Base-by-base conservation (phyloP, 345 rosid genomes). In the Acer saccharum region DNA sequence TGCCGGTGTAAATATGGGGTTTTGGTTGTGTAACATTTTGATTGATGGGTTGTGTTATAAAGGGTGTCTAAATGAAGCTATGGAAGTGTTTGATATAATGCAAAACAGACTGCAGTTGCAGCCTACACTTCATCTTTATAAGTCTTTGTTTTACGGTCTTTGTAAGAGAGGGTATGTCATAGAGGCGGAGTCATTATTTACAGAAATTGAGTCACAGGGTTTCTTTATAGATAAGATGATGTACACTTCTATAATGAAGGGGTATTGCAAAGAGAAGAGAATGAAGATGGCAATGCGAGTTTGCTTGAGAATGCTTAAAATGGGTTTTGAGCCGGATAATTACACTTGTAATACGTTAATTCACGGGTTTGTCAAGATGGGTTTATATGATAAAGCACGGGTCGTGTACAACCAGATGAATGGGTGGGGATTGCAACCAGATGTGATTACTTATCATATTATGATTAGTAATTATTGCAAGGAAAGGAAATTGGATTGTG, bases 201-300 rank as follows among this genome's bases (percentile, higher is more conserved):
- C 81, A 76, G 88, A 91, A 77, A 88, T 89, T 72, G 95, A 89
- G 82, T 76, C 82, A 14, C 84, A 65, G 1, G 90, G 92, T 46
- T 85, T 86, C 78, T 87, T 76, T 83, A 84, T 87, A 16, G 90
- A 91, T 72, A 86, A 72, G 79, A 76, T 72, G 27, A 91, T 90
- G 94, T 86, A 88, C 76, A 88, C 90, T 77, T 84, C 82, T 23
- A 69, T 91, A 67, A 87, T 93, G 57, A 85, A 83, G 68, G 82
- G 77, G 63, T 91, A 86, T 77, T 74, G 88, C 72, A 93, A 78
- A 79, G 82, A 80, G 57, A 88, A 83, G 79, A 80, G 86, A 77
- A 83, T 91, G 87, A 83, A 87, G 79, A 89, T 88, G 92, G 95
- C 90, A 0, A 79, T 86, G 87, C 80, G 82, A 79, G 80, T 89